Conservation (phyloP, 1,284 basidiomycete species). For the Pyrrhoderma noxium region DNA sequence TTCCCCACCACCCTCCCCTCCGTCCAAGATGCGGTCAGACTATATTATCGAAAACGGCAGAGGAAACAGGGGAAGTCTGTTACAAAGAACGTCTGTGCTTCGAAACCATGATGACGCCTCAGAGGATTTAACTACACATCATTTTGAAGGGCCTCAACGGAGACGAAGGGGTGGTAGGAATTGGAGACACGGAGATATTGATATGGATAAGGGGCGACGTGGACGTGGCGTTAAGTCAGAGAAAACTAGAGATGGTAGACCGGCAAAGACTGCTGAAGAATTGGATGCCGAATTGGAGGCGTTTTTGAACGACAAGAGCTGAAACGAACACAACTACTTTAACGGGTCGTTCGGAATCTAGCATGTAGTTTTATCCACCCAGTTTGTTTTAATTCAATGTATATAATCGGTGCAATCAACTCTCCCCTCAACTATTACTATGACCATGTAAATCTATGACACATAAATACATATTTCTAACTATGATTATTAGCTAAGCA, state of each 20-base stretch:
- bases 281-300: constrained; percentile 72
- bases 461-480: not conserved
- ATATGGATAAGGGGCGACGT: not conserved
- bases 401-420: too few species aligned
- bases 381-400: too few species aligned
- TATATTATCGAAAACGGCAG: constrained; percentile 33
- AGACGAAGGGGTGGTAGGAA: constrained; percentile 8
- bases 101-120: constrained; percentile 20
- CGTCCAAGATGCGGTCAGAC: constrained; percentile 61
- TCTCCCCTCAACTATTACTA: not conserved
- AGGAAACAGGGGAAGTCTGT: constrained; percentile 35
- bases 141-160: constrained; percentile 14
- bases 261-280: constrained; percentile 57
- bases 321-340: too few species aligned
- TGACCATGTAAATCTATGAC: not conserved
- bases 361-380: too few species aligned
- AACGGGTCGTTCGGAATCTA: too few species aligned
- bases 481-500: too few species aligned
- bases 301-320: constrained; percentile 39
- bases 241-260: constrained; percentile 24
- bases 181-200: not conserved
- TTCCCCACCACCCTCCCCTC: constrained; percentile 32
- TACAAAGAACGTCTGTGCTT: constrained; percentile 50
- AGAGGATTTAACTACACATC: constrained; percentile 27
- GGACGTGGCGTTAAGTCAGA: not conserved